Base-by-base conservation (phyloP, 1,139 yeast genomes). In the Suhomyces anneliseae region DNA sequence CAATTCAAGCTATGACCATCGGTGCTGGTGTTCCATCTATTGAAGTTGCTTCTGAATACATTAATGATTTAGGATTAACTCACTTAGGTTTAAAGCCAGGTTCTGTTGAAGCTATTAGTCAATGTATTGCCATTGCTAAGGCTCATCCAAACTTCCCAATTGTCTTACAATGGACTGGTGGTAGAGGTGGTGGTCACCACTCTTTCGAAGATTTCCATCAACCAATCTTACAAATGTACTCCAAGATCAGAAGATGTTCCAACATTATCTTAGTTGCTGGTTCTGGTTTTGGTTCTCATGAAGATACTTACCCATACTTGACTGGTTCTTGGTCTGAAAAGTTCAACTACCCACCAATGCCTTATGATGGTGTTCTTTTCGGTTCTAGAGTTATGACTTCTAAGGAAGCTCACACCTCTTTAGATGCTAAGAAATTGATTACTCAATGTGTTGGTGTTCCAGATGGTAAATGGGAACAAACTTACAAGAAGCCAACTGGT, bases 131-230 rank as follows among this genome's bases (percentile, higher is more conserved):
- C 50, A 93, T 93, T 65, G 99, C 99, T 44, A 90, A 89, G 68
- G 92, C 96, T 45, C 95, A 92, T 72, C 99, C 99, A 58, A 74
- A 68, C 52, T 93, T 95, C 90, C 99, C 99, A 56, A 89, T 93
- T 62, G 92, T 93, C 49, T 77, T 93, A 61, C 99, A 93, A 79
- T 93, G 99, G 99, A 93, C 99, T 54, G 99, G 98, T 81, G 99
- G 99, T 69, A 92, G 99, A 82, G 99, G 97, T 76, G 99, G 99
- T 81, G 99, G 99, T 65, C 99, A 93, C 70, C 99, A 93, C 72
- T 92, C 98, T 48, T 93, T 85, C 66, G 99, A 93, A 78, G 99
- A 93, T 74, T 90, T 92, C 95, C 99, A 93, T 70, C 93, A 92
- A 64, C 99, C 99, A 59, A 82, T 93, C 60, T 75, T 93, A 64